Conservation (phyloP, 371 early-diverging fungal species). For the Choanephora cucurbitarum region DNA sequence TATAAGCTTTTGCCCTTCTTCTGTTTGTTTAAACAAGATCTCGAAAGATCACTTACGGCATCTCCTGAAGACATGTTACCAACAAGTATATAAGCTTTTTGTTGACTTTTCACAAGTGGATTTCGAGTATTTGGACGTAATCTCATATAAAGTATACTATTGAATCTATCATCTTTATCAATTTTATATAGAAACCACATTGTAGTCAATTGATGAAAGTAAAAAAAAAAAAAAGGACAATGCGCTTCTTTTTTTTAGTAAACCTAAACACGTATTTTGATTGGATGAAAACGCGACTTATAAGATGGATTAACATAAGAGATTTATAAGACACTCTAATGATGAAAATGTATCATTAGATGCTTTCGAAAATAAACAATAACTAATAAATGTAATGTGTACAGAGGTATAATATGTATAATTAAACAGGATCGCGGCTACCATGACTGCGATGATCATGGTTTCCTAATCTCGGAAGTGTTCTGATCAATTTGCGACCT, state of each 20-base stretch:
- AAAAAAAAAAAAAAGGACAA: background rate
- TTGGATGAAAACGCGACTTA: too few species aligned
- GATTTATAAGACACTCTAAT: too few species aligned
- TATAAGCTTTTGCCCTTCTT: too few species aligned
- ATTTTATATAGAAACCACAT: constrained; percentile 10
- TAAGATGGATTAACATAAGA: too few species aligned
- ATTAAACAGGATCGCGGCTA: background rate
- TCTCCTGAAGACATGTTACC: background rate
- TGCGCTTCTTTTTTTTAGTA: background rate
- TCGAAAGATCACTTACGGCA: background rate
- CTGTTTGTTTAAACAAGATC: too few species aligned
- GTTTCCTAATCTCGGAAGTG: background rate
- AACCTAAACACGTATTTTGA: too few species aligned
- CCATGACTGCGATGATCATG: too few species aligned
- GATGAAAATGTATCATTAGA: too few species aligned
- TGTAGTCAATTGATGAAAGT: background rate
- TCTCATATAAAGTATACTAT: background rate
- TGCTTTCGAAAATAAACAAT: too few species aligned
- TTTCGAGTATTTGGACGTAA: background rate
- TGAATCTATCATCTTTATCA: background rate
- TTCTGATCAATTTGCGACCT: background rate
- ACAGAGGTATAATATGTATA: background rate
- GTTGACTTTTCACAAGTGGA: background rate
- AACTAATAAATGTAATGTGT: too few species aligned
- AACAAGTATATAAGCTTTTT: background rate